Conservation (phyloP, 768 basidiomycete species). For the Leccinum longicurvipes region DNA sequence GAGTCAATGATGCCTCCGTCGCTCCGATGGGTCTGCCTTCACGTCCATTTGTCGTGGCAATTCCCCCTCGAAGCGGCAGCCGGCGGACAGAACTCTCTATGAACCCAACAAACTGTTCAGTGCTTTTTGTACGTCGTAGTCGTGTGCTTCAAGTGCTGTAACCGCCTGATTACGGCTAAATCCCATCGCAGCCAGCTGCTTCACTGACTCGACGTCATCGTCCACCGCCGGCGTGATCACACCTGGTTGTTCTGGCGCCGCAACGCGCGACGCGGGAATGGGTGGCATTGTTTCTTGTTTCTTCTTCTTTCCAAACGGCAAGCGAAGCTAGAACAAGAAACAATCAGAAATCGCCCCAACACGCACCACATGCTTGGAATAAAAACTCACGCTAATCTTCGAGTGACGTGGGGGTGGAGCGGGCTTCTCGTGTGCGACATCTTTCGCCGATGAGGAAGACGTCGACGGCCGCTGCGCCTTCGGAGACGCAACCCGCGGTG, state of each 20-base stretch:
- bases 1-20: conserved; percentile 6
- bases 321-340: conserved; percentile 47
- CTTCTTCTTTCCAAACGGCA: conserved; percentile 79
- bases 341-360: conserved; percentile 8
- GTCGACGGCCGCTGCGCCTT: conserved; percentile 56
- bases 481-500: conserved; percentile 51
- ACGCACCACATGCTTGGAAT: not conserved
- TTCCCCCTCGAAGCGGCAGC: not conserved
- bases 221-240: conserved; percentile 50
- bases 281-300: conserved; percentile 53
- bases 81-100: not conserved
- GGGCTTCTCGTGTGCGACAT: conserved; percentile 52
- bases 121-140: conserved; percentile 78
- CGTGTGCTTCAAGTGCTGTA: conserved; percentile 76
- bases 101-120: conserved; percentile 67
- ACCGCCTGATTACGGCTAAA: conserved; percentile 83
- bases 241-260: conserved; percentile 45
- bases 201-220: conserved; percentile 75
- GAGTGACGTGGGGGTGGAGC: conserved; percentile 55
- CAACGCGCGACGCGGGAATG: conserved; percentile 35
- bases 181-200: conserved; percentile 84
- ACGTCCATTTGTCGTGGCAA: not conserved
- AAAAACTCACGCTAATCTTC: conserved; percentile 67
- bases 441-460: conserved; percentile 53
- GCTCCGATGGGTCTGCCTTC: not conserved